Conservation (phyloP, 2,329 filamentous ascomycete species). For the Corynespora cassiicola region DNA sequence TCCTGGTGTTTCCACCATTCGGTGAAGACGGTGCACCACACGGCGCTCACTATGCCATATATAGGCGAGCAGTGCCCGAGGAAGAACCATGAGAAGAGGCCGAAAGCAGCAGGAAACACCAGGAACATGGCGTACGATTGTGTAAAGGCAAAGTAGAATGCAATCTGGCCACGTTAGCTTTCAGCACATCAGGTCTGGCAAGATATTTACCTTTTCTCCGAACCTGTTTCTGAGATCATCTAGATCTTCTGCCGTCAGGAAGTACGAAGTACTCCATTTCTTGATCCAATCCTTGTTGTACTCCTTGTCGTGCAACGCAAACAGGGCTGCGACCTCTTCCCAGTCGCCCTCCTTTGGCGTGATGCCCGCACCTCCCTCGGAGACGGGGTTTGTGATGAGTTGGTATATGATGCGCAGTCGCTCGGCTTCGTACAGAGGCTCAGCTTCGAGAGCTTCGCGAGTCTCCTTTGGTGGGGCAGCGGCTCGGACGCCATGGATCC, state of each 20-base stretch:
- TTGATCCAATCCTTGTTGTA: constrained; percentile 62
- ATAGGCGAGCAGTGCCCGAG: constrained; percentile 82
- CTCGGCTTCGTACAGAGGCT: constrained; percentile 87
- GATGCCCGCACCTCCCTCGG: constrained; percentile 58
- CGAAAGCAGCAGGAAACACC: constrained; percentile 80
- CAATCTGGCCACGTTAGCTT: constrained; percentile 62
- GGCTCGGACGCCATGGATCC: constrained; percentile 86
- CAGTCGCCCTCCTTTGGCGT: constrained; percentile 58
- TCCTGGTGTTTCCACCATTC: constrained; percentile 98
- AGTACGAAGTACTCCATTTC: constrained; percentile 57
- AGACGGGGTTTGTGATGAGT: constrained; percentile 61
- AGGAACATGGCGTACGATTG: constrained; percentile 90
- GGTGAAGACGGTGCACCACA: constrained; percentile 89
- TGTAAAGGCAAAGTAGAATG: constrained; percentile 94
- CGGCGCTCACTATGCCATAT: constrained; percentile 77
- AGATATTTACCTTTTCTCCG: constrained; percentile 51
- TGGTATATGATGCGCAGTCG: constrained; percentile 86
- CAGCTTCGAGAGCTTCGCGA: constrained; percentile 68
- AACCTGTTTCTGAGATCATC: constrained; percentile 59
- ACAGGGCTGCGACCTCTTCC: constrained; percentile 57
- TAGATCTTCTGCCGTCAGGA: constrained; percentile 55
- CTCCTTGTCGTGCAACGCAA: constrained; percentile 57
- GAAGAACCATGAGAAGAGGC: constrained; percentile 79
- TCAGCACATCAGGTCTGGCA: no score
- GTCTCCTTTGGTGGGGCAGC: constrained; percentile 78